Base-by-base conservation (phyloP, 768 basidiomycete genomes). In the Suillus brevipes region DNA sequence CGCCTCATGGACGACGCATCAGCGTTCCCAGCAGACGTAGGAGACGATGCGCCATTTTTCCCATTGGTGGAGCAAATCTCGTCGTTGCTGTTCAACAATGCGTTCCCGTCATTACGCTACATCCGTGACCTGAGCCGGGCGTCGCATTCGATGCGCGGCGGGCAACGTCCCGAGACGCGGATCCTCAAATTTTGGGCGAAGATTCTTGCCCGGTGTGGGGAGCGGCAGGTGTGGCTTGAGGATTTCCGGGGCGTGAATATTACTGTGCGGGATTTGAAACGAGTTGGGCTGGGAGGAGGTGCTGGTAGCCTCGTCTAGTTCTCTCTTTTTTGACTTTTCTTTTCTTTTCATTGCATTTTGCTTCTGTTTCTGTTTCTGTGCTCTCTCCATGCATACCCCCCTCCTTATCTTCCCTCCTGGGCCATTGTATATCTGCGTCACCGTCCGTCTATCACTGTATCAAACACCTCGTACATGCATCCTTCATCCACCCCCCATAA, bases 71-170 rank as follows among this genome's bases (percentile, higher is more conserved):
- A 88, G 73, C 90, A 91, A 73, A 81, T 91, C 61, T 83, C 82
- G 55, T 86, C 84, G 63, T 74, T 91, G 23, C 70, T 91, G 20
- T 78, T 82, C 59, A 69, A 75, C 8, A 82, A 86, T 61, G 87
- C 88, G 60, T 91, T 91, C 72, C 90, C 90, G 31, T 73, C 75
- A 14, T 74, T 91, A 64, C 77, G 77, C 67, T 88, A 82, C 70
- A 81, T 92, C 59, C 78, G 90, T 43, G 90, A 92, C 77, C 78
- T 92, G 75, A 88, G 87, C 71, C 78, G 77, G 70, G 81, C 80
- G 64, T 88, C 86, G 63, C 84, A 89, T 69, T 65, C 68, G 25
- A 83, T 91, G 78, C 80, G 90, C 31, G 34, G 67, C n/a, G 68
- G 66, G 18, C 64, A 65, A 37, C 71, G 73, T 50, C 75, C 81